A percentile compares a stretch with the other conserved stretches of the same genome.
phyloP scores from a whole-genome alignment of 2,329 filamentous ascomycete genomes.

The Colletotrichum gloeosporioides region DNA sequence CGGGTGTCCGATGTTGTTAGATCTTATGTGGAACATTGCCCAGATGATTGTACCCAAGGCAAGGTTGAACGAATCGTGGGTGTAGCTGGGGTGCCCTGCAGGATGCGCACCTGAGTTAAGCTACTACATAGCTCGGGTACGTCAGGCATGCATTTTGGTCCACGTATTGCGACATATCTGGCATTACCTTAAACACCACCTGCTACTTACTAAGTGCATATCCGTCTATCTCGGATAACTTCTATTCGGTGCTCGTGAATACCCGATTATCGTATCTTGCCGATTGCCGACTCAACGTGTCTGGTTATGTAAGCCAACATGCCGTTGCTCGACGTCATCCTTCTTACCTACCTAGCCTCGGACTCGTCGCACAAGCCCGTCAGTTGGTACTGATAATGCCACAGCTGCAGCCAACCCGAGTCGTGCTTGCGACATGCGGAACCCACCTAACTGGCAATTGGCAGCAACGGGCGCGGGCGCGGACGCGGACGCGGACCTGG shows the following conservation, averaged over 20 bases:
- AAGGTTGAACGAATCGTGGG: background rate
- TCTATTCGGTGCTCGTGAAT: background rate
- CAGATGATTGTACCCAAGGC: background rate
- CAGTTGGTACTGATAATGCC: background rate
- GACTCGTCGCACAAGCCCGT: background rate
- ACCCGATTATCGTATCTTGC: background rate
- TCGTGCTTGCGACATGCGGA: background rate
- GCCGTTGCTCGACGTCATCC: background rate
- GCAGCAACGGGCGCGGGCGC: background rate
- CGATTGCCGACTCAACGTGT: background rate
- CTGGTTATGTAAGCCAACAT: background rate
- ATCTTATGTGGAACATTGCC: background rate
- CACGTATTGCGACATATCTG: background rate
- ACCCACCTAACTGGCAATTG: background rate
- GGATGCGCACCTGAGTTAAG: background rate
- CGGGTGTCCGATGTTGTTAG: background rate
- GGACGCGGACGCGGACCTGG: background rate
- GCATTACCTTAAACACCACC: background rate
- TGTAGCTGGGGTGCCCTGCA: background rate
- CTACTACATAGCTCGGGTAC: background rate
- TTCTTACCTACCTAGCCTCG: background rate
- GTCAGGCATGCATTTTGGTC: background rate
- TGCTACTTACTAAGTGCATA: background rate
- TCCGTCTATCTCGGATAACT: background rate
- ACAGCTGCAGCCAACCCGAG: background rate